phyloP scores from a whole-genome alignment of 1,284 basidiomycete genomes.

The Boletellus deceptivus region DNA sequence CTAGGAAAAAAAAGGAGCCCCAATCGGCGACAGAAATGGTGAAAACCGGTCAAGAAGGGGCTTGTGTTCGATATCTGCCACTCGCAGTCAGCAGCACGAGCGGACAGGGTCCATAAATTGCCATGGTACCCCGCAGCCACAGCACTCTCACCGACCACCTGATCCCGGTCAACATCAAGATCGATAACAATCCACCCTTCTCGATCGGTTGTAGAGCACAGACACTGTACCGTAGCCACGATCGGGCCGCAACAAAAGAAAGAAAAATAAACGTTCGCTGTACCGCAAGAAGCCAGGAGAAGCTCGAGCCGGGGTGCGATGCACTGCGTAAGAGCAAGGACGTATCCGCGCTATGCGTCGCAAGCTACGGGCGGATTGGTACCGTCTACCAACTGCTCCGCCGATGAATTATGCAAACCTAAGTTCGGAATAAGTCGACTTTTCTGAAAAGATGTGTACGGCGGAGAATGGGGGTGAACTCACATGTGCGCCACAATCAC shows the following conservation, averaged over 20 bases:
- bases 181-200: slow-evolving; percentile 8
- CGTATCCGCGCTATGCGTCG: slow-evolving; percentile 13
- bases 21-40: background rate
- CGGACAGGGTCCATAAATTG: slow-evolving; percentile 13
- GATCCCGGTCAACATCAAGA: slow-evolving; percentile 15
- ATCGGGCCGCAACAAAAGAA: no score
- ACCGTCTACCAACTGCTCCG: slow-evolving; percentile 10
- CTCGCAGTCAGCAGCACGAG: background rate
- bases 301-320: slow-evolving; percentile 15
- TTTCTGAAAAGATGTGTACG: no score
- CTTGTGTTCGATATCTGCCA: slow-evolving; percentile 14
- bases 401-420: slow-evolving; percentile 16
- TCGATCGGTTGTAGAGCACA: slow-evolving; percentile 23
- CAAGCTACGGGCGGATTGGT: slow-evolving; percentile 17
- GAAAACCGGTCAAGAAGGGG: background rate
- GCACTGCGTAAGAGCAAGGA: slow-evolving; percentile 5
- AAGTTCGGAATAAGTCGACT: background rate
- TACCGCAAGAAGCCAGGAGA: slow-evolving; percentile 20
- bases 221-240: slow-evolving; percentile 8
- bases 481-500: slow-evolving; percentile 14
- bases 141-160: slow-evolving; percentile 3
- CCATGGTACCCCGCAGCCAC: background rate
- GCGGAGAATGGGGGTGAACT: slow-evolving; percentile 1
- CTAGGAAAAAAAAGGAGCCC: slow-evolving; percentile 11
- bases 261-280: slow-evolving; percentile 1